Evolutionary conservation across 2,329 filamentous ascomycete species (phyloP), one percentile per base, ranked within the genome.

Genomic region (Colletotrichum phormii): DNA sequence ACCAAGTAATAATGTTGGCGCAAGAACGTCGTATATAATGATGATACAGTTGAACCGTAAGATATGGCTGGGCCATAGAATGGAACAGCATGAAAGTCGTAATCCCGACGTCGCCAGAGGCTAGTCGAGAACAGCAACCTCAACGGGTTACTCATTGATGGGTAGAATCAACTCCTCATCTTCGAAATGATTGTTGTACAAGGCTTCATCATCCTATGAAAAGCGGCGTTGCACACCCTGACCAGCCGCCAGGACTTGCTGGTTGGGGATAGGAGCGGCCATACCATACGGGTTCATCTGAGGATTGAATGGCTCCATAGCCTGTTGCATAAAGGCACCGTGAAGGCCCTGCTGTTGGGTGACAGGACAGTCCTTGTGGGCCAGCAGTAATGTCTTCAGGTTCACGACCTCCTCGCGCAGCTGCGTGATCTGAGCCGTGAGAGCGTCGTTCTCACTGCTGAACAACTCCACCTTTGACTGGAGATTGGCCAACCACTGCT

Each of bases 401-500:
- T 96, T 97, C 60, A 98, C 94, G 72, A 98, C 94, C 80, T 99
- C 97, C 80, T 98, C 96, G 33, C 95, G 90, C 6, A 98, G 86
- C 77, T 94, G 91, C 1, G 93, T 93, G 71, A 98, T 95, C 75
- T 97, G 96, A 3, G 92, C 88, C 22, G 92, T 94, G 42, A 99
- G 88, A 1, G 91, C 91, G 79, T 99, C 97, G 75, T 98, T 98
- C 83, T 99, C 97, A 0, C 89, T 92, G 75, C 93, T 95, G 80
- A 95, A 98, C 76, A 97, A 88, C 82, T 99, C 97, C 18, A 98
- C 96, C 83, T 98, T 98, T 68, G 91, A 90, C 82, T 99, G 97
- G 1, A 99, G 88, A 77, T 98, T 98, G 37, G 94, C 94, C 71
- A 98, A 89, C 97, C 97, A 99, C 81, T 98, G 97, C 88, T 99